Base-by-base conservation (phyloP, 441 rosid genomes). In the Pelargonium myrrhifolium region DNA sequence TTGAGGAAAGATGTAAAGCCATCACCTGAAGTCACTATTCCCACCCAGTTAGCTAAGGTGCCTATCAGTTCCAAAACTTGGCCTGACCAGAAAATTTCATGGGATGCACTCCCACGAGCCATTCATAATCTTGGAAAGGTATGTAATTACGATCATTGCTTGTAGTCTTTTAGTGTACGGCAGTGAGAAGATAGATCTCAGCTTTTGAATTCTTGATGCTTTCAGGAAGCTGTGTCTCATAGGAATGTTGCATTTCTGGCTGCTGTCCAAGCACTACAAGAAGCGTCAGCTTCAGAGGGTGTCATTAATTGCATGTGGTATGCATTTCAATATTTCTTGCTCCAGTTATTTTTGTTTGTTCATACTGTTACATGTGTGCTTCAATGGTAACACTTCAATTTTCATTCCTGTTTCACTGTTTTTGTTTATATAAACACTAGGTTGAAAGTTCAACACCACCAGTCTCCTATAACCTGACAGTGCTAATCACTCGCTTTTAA, bases 81-180 rank as follows among this genome's bases (percentile, higher is more conserved):
- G n/a, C n/a, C 72, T 40, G 77, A 76, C 53, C 76, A 70, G 24
- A 75, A 70, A 65, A 78, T 78, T 58, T 67, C 65, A 15, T 82
- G 82, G 79, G 68, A 65, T 71, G 66, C 63, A 56, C 75, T 81
- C 37, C 83, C 81, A 17, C 69, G 69, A 58, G 6, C 76, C 64
- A 64, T 85, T 70, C 78, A 74, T 2, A 42, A 58, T 22, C 78
- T 76, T 18, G 86, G 81, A 65, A 82, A 81, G 80, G 86, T 82
- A 64, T n/a, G 8, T 37, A 18, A 53, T 69, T n/a, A n/a, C n/a
- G n/a, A n/a, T n/a, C n/a, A n/a, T n/a, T n/a, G n/a, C n/a, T 43
- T 47, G n/a, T 14, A 47, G 5, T 12, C 53, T 47, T 47, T 15
- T 47, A 4, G n/a, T 14, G 17, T 12, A 14, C n/a, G n/a, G 9